Evolutionary conservation across 164 flowering plant species (phyloP), one percentile per base, ranked within the genome.

Genomic region (Annona cherimola): DNA sequence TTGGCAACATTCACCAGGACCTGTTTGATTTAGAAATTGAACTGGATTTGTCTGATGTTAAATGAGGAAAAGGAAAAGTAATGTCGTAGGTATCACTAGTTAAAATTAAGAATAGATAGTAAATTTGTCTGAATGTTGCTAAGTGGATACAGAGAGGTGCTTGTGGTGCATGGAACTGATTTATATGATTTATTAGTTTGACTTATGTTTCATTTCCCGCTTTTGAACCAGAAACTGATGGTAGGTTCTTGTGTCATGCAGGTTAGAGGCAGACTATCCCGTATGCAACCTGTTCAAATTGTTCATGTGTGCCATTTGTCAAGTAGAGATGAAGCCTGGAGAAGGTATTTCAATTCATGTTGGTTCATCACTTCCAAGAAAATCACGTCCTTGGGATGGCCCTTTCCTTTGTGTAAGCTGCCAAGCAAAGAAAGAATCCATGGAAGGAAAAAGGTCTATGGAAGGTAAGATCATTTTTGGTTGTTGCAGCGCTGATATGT

Each of bases 271-370:
- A 20, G 91, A 88, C 69, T 96, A 96, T 79, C 99, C 99, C n/a
- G 76, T 93, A 4, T 89, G 96, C 91, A 93, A 88, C 80, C 84
- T 92, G 94, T 96, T 93, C 80, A 96, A 86, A 88, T 69, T 96
- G 85, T 93, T 96, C 76, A 83, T 82, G 77, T 96, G 99, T 82
- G 98, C 97, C 2, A 88, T 96, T 62, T 96, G 99, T 80, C 98
- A 93, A 82, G 77, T 87, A 42, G 97, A 93, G 80, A 87, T 93
- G 76, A 88, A 88, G 79, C 95, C 93, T 9, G 93, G 90, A 69
- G 96, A 96, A 78, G 99, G 98, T 65, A 79, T 88, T 74, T 96
- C 99, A 5, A 85, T 96, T 78, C 97, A 92, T 69, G 86, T 84
- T 12, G 94, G 90, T 4, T 78, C 90, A 66, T 76, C 90, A 46